Conservation (phyloP, 441 rosid species). For the Raphanus hybrid region DNA sequence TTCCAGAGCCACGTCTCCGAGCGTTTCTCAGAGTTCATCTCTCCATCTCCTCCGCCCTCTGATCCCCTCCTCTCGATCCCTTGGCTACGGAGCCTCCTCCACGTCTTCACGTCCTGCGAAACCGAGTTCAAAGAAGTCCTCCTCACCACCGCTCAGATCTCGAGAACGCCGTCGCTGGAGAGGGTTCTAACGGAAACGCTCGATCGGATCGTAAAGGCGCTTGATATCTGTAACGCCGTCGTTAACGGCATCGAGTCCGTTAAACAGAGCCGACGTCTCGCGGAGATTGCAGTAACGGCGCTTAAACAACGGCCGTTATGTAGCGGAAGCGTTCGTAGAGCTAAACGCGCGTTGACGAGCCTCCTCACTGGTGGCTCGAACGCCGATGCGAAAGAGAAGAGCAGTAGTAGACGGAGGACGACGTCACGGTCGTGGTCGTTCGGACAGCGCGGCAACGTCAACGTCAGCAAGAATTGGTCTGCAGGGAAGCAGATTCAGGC, state of each 20-base stretch:
- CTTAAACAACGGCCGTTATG: conserved; percentile 67
- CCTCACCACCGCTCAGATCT: conserved; percentile 52
- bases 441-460: conserved; percentile 61
- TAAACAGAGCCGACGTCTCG: conserved; percentile 62
- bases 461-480: conserved; percentile 79
- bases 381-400: conserved; percentile 58
- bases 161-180: conserved; percentile 73
- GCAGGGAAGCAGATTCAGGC: conserved; percentile 91
- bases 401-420: conserved; percentile 38
- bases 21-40: conserved; percentile 61
- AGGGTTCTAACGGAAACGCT: conserved; percentile 69
- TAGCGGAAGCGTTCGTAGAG: conserved; percentile 81
- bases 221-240: conserved; percentile 86
- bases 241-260: conserved; percentile 72
- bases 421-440: conserved; percentile 87
- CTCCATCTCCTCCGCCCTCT: conserved; percentile 22
- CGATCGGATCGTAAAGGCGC: conserved; percentile 77
- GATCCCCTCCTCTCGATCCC: conserved; percentile 63
- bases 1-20: conserved; percentile 78
- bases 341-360: conserved; percentile 66
- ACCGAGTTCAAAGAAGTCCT: conserved; percentile 79
- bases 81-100: conserved; percentile 78
- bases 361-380: conserved; percentile 45
- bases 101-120: conserved; percentile 75
- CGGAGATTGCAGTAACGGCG: conserved; percentile 77